Evolutionary conservation across 257 asterid species (phyloP), one percentile per base, ranked within the genome.

Genomic region (Solanum rostratum): DNA sequence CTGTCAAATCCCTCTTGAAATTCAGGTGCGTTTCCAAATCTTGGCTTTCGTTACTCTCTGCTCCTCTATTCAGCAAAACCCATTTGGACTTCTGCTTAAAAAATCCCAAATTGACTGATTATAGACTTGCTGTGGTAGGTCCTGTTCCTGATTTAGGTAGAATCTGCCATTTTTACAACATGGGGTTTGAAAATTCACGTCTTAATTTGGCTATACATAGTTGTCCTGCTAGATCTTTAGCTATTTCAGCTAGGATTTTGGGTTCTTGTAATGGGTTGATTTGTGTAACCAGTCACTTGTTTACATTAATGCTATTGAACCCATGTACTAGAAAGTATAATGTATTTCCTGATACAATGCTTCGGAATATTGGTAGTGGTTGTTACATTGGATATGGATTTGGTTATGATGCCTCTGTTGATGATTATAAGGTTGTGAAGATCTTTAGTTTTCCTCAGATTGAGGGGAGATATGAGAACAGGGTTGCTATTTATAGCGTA

Each of bases 221-320:
- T 66, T 86, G 63, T 80, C 73, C 91, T 4, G 22, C 55, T 52
- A 54, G 41, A 66, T 20, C 3, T 2, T 60, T 86, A 6, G 8
- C 12, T 19, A 57, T 55, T 3, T 30, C 41, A 14, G 80, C 60
- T 52, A 20, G 88, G 89, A 80, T 87, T 15, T 86, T 88, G 89
- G 95, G 95, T 73, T 90, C 93, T 71, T 90, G 91, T 55, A 89
- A 93, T 83, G 97, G 96, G 19, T 78, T 92, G 76, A 49, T 92
- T 49, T 91, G 93, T 82, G 37, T 92, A 10, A 71, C 57, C 1
- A 3, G 82, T 60, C 87, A 85, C 18, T 16, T 55, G 29, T 83
- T 86, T 43, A 84, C 85, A 4, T 46, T 92, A 78, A 52, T 86
- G 41, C 6, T 93, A 37, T 90, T 90, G 91, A 92, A 92, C 54